Base-by-base conservation (phyloP, 2,329 filamentous ascomycete genomes). In the Coccinonectria pachysandricola region DNA sequence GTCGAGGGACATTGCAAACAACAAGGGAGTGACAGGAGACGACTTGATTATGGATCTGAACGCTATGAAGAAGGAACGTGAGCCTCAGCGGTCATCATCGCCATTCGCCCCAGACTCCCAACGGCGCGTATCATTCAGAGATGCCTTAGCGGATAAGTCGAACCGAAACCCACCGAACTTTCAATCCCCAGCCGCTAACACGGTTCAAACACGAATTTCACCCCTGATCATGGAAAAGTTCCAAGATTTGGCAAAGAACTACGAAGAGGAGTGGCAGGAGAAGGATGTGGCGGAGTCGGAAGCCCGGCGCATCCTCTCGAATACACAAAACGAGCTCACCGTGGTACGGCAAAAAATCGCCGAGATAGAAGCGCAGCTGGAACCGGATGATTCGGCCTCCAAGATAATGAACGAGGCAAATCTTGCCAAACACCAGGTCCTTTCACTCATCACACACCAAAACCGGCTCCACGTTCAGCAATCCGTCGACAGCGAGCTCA, bases 11-110 rank as follows among this genome's bases (percentile, higher is more conserved):
- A 79, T 96, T 28, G 67, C 74, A 12, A 98, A 96, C 50, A 65
- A 75, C 27, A 74, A 84, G 30, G 84, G 86, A 15, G 69, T 93
- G 36, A 82, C 83, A 1, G 86, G 86, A 8, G 83, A 93, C 44
- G 79, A 88, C 37, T 64, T 94, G 27, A 85, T 94, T 42, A 77
- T 81, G 48, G 68, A 77, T 33, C 53, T 79, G 19, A 91, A 93
- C 34, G 75, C 75, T 1, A 68, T 67, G 2, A 66, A 75, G 54
- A 74, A 79, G 35, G 70, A 79, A 26, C 71, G 78, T 28, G 65
- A 68, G 5, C 77, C 76, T 8, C 73, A 83, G 34, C 67, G 81
- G 6, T 93, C 86, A 1, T 93, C 86, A 0, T 87, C 62, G 31
- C 79, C 65, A 17, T 84, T 67, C 60, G 75, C 67, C 41, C 71